A percentile compares a stretch with the other conserved stretches of the same genome.
These are phyloP conservation scores for baker's yeast (Saccharomyces cerevisiae) DNA, from an alignment of 805 yeast species.

Conservation along the genomic window DNA sequence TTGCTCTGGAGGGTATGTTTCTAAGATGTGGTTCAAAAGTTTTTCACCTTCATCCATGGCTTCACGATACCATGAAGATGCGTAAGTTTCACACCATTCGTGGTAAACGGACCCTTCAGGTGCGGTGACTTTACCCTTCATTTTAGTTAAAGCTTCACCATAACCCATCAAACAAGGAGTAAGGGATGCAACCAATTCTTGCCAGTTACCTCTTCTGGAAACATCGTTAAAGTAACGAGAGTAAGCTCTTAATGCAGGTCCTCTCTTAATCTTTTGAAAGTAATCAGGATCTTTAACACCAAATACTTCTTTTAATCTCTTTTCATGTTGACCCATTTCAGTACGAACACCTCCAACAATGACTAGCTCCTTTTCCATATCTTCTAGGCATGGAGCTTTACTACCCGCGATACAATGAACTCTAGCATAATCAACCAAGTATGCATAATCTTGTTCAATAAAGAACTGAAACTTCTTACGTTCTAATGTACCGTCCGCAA, in stretches of 20 bases:
- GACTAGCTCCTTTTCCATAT: slow-evolving; percentile 41
- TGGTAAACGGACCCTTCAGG: slow-evolving; percentile 22
- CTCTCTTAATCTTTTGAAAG: slow-evolving; percentile 40
- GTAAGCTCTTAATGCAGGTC: slow-evolving; percentile 52
- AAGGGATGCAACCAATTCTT: slow-evolving; percentile 57
- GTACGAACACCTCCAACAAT: slow-evolving; percentile 43
- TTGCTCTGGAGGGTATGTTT: slow-evolving; percentile 36
- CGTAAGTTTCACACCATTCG: slow-evolving; percentile 58
- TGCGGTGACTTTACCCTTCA: slow-evolving; percentile 29
- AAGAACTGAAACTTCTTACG: slow-evolving; percentile 45
- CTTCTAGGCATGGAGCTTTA: slow-evolving; percentile 47
- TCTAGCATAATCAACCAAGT: slow-evolving; percentile 58
- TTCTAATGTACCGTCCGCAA: slow-evolving; percentile 47
- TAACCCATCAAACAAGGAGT: slow-evolving; percentile 75
- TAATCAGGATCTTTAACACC: slow-evolving; percentile 35
- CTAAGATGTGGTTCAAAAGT: slow-evolving; percentile 39
- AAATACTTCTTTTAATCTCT: slow-evolving; percentile 37
- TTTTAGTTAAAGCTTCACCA: slow-evolving; percentile 42
- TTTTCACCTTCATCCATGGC: slow-evolving; percentile 46
- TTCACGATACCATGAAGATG: slow-evolving; percentile 45
- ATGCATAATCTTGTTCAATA: slow-evolving; percentile 54
- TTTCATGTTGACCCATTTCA: slow-evolving; percentile 51
- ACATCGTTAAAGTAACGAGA: slow-evolving; percentile 50
- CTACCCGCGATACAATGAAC: slow-evolving; percentile 58
- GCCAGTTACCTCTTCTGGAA: slow-evolving; percentile 48